Percentiles rank a stretch among this genome's conserved stretches.
Conservation (phyloP, 2,329 filamentous ascomycete species). For the Macroventuria anomochaeta region DNA sequence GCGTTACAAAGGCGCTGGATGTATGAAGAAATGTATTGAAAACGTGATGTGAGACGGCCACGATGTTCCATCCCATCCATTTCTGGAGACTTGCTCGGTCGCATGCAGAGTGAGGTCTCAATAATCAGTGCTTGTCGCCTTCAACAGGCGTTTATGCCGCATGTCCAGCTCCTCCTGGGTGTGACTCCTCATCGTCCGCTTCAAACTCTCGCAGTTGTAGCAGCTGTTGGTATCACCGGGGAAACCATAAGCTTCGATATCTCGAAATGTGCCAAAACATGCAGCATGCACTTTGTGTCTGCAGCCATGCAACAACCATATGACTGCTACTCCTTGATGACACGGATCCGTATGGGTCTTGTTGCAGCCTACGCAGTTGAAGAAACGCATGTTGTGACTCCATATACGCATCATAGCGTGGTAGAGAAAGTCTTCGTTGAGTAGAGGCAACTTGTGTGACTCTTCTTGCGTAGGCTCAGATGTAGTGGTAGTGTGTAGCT, state of each 20-base stretch:
- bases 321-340: background rate
- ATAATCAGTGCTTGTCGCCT: too few species aligned
- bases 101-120: too few species aligned
- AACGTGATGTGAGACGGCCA: too few species aligned
- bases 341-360: background rate
- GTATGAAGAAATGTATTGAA: too few species aligned
- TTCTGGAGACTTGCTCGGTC: background rate
- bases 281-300: background rate
- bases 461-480: background rate
- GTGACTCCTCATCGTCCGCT: background rate
- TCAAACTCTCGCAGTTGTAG: background rate
- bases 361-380: constrained; percentile 1
- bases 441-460: background rate
- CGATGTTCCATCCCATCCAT: background rate
- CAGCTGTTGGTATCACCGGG: background rate
- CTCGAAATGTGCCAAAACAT: background rate
- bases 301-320: constrained; percentile 5
- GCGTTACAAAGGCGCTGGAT: too few species aligned
- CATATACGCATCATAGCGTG: background rate
- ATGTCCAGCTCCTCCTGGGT: background rate
- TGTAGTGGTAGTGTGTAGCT: background rate
- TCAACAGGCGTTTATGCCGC: background rate
- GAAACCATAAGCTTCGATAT: background rate
- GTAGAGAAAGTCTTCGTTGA: background rate
- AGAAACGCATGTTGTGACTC: background rate